These are phyloP conservation scores for Starmerella lactis-condensi DNA, from an alignment of 805 yeast genomes.

Conservation along the genomic window DNA sequence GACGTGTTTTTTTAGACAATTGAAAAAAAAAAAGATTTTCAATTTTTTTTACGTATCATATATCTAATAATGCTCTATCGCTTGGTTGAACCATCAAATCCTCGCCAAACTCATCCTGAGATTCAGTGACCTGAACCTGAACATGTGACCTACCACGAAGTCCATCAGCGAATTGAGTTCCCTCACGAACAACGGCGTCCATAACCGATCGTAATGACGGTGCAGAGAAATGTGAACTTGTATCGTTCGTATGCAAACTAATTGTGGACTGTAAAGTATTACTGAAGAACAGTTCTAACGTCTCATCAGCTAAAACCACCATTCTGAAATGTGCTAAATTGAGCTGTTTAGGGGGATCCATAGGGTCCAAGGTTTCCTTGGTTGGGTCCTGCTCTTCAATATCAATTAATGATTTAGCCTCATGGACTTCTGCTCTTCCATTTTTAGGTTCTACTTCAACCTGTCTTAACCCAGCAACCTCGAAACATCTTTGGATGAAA, in stretches of 20 bases:
- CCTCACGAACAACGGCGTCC: conserved; percentile 81
- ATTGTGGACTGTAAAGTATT: conserved; percentile 47
- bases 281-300: conserved; percentile 70
- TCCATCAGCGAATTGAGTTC: conserved; percentile 74
- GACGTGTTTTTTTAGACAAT: no score
- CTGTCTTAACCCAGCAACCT: conserved; percentile 20
- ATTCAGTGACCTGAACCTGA: conserved; percentile 19
- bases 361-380: background rate
- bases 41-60: background rate
- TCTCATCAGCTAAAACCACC: conserved; percentile 87
- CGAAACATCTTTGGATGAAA: conserved; percentile 73
- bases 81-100: conserved; percentile 19
- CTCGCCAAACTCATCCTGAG: conserved; percentile 18
- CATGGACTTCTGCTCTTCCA: conserved; percentile 18
- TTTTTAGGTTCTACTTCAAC: conserved; percentile 9
- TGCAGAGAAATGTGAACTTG: conserved; percentile 28
- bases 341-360: conserved; percentile 3
- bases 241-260: conserved; percentile 34
- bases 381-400: conserved; percentile 26
- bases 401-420: conserved; percentile 9
- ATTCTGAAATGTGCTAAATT: conserved; percentile 58
- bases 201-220: conserved; percentile 59
- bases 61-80: conserved; percentile 22
- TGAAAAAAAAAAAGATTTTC: no score
- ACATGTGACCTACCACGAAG: conserved; percentile 73